A percentile compares a stretch with the other conserved stretches of the same genome.
Conservation (phyloP, 2,329 filamentous ascomycete species). For the Trichophaea hybrida region DNA sequence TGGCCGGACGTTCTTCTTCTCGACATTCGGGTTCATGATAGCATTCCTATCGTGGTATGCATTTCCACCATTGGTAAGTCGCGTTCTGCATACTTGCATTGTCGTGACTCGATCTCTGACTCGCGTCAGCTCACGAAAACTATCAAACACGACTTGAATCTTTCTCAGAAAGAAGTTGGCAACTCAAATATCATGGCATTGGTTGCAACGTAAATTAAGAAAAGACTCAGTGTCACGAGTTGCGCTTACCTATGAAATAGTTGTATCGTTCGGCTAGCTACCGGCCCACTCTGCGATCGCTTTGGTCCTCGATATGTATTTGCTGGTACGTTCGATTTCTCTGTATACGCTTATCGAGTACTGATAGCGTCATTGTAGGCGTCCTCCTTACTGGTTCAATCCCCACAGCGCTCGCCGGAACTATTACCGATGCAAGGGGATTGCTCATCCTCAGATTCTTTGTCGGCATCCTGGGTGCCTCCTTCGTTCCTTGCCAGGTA, state of each 20-base stretch:
- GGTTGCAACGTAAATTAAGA: conserved; percentile 43
- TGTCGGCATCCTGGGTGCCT: conserved; percentile 61
- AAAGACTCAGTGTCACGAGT: not conserved
- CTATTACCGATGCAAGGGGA: conserved; percentile 51
- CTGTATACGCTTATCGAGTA: not conserved
- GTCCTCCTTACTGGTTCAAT: conserved; percentile 63
- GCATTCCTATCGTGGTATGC: conserved; percentile 89
- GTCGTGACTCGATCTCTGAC: not conserved
- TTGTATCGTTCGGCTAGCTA: conserved; percentile 59
- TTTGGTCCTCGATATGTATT: conserved; percentile 73
- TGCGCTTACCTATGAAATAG: conserved; percentile 30
- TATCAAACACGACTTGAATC: conserved; percentile 62
- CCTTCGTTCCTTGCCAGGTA: conserved; percentile 76
- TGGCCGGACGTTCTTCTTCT: conserved; percentile 81
- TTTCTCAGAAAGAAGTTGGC: conserved; percentile 56
- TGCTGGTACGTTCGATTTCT: conserved; percentile 36
- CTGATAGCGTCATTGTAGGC: not conserved
- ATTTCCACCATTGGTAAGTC: conserved; percentile 64
- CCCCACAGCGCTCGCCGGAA: conserved; percentile 67
- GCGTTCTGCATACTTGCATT: not conserved
- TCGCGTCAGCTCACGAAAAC: conserved; percentile 47
- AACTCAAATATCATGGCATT: conserved; percentile 88
- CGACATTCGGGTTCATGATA: conserved; percentile 73
- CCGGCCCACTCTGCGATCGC: conserved; percentile 71
- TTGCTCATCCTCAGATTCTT: conserved; percentile 67